Evolutionary conservation across 1,139 yeast genomes (phyloP).

Genomic region (Taiozyma sp.): DNA sequence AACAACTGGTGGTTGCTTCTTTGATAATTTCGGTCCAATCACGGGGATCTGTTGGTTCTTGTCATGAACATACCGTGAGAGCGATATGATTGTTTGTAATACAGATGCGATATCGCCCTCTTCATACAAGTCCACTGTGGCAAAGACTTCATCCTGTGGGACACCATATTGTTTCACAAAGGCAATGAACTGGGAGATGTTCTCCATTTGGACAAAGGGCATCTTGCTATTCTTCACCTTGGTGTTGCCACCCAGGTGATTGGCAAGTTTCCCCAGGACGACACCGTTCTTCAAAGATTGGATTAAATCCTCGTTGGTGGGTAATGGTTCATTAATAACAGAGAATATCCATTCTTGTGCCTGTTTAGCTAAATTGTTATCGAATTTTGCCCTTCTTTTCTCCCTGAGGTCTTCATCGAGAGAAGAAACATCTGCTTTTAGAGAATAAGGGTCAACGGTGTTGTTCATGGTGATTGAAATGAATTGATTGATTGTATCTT

Average conservation of each 20-base stretch:
- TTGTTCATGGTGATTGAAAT: neutral
- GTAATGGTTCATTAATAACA: constrained; percentile 21
- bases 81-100: constrained; percentile 62
- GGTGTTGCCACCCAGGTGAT: constrained; percentile 33
- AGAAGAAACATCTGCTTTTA: constrained; percentile 39
- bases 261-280: constrained; percentile 44
- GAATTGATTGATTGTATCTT: too few relatives aligned
- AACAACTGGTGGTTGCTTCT: constrained; percentile 33
- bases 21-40: constrained; percentile 43
- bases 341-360: constrained; percentile 45
- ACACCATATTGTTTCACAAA: constrained; percentile 61
- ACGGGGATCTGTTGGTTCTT: constrained; percentile 40
- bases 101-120: constrained; percentile 74
- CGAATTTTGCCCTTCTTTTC: constrained; percentile 45
- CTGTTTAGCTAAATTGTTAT: constrained; percentile 33
- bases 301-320: constrained; percentile 30
- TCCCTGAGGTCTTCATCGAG: constrained; percentile 50
- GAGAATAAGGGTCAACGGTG: neutral
- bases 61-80: constrained; percentile 57
- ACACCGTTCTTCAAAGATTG: constrained; percentile 62
- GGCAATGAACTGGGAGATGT: constrained; percentile 64
- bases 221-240: constrained; percentile 59
- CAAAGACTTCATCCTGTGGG: constrained; percentile 80
- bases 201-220: constrained; percentile 57
- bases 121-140: constrained; percentile 76